phyloP scores from a whole-genome alignment of 1,284 basidiomycete genomes.

The Ganoderma resinaceum region DNA sequence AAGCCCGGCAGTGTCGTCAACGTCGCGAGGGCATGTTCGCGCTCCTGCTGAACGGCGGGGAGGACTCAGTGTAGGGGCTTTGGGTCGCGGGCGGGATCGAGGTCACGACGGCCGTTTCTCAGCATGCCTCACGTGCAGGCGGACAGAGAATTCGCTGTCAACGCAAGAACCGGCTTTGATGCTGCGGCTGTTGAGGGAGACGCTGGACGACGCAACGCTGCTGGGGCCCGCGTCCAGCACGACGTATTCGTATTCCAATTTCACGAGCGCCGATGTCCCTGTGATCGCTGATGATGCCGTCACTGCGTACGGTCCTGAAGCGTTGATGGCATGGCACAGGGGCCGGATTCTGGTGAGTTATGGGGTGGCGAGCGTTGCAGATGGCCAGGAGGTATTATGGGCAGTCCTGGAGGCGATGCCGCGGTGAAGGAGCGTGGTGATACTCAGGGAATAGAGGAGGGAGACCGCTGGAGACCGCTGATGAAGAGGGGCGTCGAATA shows the following conservation, averaged over 20 bases:
- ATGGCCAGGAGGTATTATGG: neutral
- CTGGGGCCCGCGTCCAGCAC: neutral
- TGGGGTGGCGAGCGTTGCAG: neutral
- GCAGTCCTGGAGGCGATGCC: neutral
- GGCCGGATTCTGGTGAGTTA: neutral
- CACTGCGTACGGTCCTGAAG: neutral
- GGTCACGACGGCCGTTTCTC: neutral
- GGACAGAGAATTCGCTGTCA: neutral
- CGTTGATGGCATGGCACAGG: neutral
- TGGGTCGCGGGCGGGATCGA: neutral
- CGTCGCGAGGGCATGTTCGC: neutral
- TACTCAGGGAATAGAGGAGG: too few species aligned
- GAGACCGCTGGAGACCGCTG: too few species aligned
- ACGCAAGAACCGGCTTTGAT: neutral
- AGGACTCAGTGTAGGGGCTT: neutral
- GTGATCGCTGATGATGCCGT: neutral
- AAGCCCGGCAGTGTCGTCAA: neutral
- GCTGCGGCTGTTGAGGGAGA: neutral
- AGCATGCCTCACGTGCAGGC: neutral
- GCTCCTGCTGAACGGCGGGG: neutral
- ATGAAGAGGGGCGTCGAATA: too few species aligned
- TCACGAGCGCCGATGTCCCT: neutral
- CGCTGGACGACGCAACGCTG: neutral
- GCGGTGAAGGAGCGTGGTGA: too few species aligned
- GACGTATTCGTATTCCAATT: too few species aligned